Base-by-base conservation (phyloP, 176 grass and related monocot genomes). In the Eleusine indica region DNA sequence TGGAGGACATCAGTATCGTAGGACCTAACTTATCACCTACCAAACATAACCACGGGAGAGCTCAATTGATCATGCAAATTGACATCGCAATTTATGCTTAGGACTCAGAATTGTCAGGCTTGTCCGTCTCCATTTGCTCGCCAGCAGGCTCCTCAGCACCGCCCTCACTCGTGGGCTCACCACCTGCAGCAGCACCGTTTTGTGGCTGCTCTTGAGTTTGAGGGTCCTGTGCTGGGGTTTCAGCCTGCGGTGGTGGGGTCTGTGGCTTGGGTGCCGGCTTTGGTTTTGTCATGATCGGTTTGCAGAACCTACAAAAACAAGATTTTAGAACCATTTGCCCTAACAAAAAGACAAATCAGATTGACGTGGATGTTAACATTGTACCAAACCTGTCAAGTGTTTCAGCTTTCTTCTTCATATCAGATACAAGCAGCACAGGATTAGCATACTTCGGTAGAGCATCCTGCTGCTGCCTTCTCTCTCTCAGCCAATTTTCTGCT, bases 241-340 rank as follows among this genome's bases (percentile, higher is more conserved):
- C 86, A 0, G 80, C 46, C 18, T 84, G 92, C 2, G 91, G 51
- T 5, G 51, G 86, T 0, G 80, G 87, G n/a, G 94, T 90, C 35
- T 94, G 90, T 4, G 88, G 86, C 70, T 97, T 94, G 0, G 92
- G 92, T 12, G 88, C 83, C 30, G 92, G 92, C 75, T 85, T 92
- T 0, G 92, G 84, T 74, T 94, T 97, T 38, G 86, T 94, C 94
- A 94, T 91, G 84, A 97, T 92, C 0, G 88, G 77, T 84, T 88
- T 97, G 82, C 90, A 94, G 39, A 91, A 89, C 88, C 94, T 97
- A 84, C 51, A 40, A 73, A 42, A 68, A 30, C 9, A 22, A 22
- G 6, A 61, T 37, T 28, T 79, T 17, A 79, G 80, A 56, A 70
- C 32, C 18, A 38, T 58, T 28, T 37, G 9, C 22, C 43, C 29